A percentile compares a stretch with the other conserved stretches of the same genome.
These are phyloP conservation scores for Infundibulicybe gibba DNA, from an alignment of 768 basidiomycete genomes.

Conservation along the genomic window DNA sequence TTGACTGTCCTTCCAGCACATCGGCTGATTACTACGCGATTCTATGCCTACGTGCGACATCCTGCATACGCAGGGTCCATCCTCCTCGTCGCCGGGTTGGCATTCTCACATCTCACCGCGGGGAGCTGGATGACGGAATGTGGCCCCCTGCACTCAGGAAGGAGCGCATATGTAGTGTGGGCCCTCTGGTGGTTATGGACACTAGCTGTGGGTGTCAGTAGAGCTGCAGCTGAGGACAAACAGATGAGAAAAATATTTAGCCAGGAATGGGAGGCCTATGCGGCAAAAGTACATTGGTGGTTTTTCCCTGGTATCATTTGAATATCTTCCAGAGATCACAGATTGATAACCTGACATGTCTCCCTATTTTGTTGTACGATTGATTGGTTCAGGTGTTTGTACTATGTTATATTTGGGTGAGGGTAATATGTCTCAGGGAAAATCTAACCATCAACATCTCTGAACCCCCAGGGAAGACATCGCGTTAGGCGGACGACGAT, in stretches of 20 bases:
- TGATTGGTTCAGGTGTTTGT: too few species aligned
- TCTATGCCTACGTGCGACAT: constrained; percentile 51
- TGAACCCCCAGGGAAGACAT: too few species aligned
- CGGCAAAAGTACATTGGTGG: constrained; percentile 40
- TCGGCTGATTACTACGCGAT: constrained; percentile 45
- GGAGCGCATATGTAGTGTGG: constrained; percentile 23
- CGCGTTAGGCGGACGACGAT: too few species aligned
- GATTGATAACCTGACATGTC: too few species aligned
- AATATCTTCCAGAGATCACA: background rate
- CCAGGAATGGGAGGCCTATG: constrained; percentile 46
- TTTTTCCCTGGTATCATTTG: constrained; percentile 44
- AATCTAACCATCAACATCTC: too few species aligned
- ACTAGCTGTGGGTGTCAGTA: constrained; percentile 40
- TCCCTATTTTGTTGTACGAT: too few species aligned
- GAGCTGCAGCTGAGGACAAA: constrained; percentile 47
- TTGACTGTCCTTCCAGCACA: constrained; percentile 51
- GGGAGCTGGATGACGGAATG: constrained; percentile 48
- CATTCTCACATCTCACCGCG: constrained; percentile 39
- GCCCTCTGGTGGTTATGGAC: constrained; percentile 49
- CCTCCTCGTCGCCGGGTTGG: constrained; percentile 42
- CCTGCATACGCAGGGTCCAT: constrained; percentile 53
- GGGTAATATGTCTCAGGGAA: too few species aligned
- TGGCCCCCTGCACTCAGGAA: constrained; percentile 25
- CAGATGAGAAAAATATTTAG: constrained; percentile 44
- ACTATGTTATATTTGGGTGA: too few species aligned